Percentiles rank a stretch among this genome's conserved stretches.
Evolutionary conservation across 805 yeast species (phyloP).

Genomic region (Cephaloascus albidus): DNA sequence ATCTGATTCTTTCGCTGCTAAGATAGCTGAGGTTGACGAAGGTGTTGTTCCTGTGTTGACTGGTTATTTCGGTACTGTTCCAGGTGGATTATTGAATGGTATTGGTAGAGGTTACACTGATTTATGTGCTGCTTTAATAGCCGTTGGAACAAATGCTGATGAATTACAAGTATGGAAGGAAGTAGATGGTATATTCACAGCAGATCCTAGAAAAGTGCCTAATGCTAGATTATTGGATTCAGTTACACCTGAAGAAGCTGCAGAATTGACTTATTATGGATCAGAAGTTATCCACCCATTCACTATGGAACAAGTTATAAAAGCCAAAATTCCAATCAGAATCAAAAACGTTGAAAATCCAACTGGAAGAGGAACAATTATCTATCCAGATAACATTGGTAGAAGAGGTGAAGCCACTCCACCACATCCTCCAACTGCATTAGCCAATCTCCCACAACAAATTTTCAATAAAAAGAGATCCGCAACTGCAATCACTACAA

Average conservation of each 20-base stretch:
- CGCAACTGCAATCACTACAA: conserved; percentile 95
- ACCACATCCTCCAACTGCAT: conserved; percentile 86
- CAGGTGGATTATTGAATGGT: conserved; percentile 86
- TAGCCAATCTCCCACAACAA: conserved; percentile 32
- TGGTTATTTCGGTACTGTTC: conserved; percentile 93
- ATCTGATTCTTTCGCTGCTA: conserved; percentile 41
- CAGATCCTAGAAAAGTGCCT: conserved; percentile 94
- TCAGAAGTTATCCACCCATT: conserved; percentile 98
- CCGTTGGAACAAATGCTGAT: conserved; percentile 87
- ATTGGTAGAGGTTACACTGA: conserved; percentile 98
- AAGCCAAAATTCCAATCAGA: conserved; percentile 92
- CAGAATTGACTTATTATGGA: conserved; percentile 95
- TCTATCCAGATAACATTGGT: conserved; percentile 85
- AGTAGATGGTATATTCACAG: conserved; percentile 97
- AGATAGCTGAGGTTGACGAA: conserved; percentile 29
- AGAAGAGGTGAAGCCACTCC: conserved; percentile 86
- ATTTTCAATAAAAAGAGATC: conserved; percentile 45
- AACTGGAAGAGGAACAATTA: conserved; percentile 83
- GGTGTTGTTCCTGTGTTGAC: conserved; percentile 79
- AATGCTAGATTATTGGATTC: conserved; percentile 75
- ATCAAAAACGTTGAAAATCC: conserved; percentile 96
- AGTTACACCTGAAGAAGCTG: conserved; percentile 98
- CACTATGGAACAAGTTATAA: conserved; percentile 98
- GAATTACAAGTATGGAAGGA: conserved; percentile 98
- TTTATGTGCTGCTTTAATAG: conserved; percentile 91